Evolutionary conservation across 2,329 filamentous ascomycete species (phyloP).

Genomic region (Xylariales sp.): DNA sequence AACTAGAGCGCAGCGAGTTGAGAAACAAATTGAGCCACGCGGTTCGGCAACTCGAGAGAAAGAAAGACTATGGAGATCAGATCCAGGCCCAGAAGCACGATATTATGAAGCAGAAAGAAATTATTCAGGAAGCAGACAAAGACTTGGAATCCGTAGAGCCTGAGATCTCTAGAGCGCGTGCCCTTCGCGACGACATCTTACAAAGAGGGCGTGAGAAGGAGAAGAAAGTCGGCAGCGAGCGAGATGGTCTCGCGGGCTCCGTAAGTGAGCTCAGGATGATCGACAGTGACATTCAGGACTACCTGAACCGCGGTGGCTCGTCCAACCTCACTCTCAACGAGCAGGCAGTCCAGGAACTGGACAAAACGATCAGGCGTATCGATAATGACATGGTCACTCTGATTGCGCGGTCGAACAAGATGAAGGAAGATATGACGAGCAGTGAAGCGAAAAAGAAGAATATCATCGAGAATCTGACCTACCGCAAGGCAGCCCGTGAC

Average conservation of each 20-base stretch:
- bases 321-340: conserved; percentile 76
- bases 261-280: conserved; percentile 81
- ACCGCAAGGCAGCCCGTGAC: conserved; percentile 78
- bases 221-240: conserved; percentile 75
- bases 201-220: conserved; percentile 78
- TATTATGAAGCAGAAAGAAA: conserved; percentile 74
- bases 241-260: conserved; percentile 77
- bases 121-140: conserved; percentile 75
- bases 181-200: conserved; percentile 80
- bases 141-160: conserved; percentile 81
- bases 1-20: conserved; percentile 81
- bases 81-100: conserved; percentile 79
- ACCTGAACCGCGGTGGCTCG: conserved; percentile 80
- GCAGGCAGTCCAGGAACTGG: conserved; percentile 74
- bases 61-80: conserved; percentile 74
- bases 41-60: conserved; percentile 83
- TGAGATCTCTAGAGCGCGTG: conserved; percentile 78
- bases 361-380: conserved; percentile 71
- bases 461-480: conserved; percentile 89
- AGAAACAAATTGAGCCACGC: conserved; percentile 77
- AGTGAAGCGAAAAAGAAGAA: conserved; percentile 86
- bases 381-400: conserved; percentile 76
- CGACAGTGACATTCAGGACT: conserved; percentile 82
- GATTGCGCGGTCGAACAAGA: conserved; percentile 77
- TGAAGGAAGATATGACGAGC: conserved; percentile 81